Base-by-base conservation (phyloP, 495 filamentous ascomycete genomes). In the Xylaria grammica region DNA sequence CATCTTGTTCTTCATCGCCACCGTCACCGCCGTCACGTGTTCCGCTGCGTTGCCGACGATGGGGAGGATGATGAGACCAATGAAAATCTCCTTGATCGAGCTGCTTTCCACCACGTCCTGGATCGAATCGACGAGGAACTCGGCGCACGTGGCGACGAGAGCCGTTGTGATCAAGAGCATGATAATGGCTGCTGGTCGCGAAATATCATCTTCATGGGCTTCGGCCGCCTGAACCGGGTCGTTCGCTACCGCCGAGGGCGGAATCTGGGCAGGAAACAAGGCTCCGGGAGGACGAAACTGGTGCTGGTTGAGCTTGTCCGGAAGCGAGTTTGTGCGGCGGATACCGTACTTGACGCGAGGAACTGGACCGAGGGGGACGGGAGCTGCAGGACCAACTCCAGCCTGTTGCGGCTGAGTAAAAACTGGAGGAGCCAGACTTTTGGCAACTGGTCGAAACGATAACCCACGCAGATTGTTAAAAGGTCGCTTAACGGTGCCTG, bases 1-100 rank as follows among this genome's bases (percentile, higher is more conserved):
- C 93, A 97, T 96, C 81, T 97, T 97, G 79, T 97, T 96, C 82
- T 96, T 97, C 66, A 85, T 84, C 6, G 93, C 93, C 8, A 96
- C 92, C 27, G 87, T 91, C 40, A 97, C 90, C 1, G 93, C 91
- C 1, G 92, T 96, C 7, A 95, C 90, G 80, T 97, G 93, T 79
- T 97, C 93, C 0, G 93, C 93, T 0, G 93, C 93, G 67, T 97
- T 97, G 60, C 93, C 92, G 11, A 97, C 91, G 64, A 97, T 93
- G 22, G 93, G 93, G 1, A 96, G 77, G 66, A 96, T 89, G 72
- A 97, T 96, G 4, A 97, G 79, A 58, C 93, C 92, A 69, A 96
- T 90, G 69, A 97, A 96, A 8, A 90, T 87, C 71, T 94, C 85
- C 67, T 86, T 89, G 55, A 96, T 76, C 26, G 78, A 76, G 4